A percentile compares a stretch with the other conserved stretches of the same genome.
Conservation (phyloP, 2,329 filamentous ascomycete species). For the Bimuria novae-zelandiae region DNA sequence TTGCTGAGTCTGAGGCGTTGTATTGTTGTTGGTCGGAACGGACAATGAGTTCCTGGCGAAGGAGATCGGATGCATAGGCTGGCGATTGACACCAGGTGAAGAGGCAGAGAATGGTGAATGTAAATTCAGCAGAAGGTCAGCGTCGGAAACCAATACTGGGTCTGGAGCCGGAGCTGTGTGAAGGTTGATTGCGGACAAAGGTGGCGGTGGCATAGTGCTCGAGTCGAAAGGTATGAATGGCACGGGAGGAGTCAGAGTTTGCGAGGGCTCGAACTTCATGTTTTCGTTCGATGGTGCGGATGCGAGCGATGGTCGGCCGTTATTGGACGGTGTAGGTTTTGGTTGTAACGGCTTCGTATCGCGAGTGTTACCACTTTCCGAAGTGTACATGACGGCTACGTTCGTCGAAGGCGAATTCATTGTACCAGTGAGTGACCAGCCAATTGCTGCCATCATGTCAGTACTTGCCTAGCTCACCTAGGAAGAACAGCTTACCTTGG, state of each 20-base stretch:
- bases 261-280: slow-evolving; percentile 33
- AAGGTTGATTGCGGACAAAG: slow-evolving; percentile 25
- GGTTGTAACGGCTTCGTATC: slow-evolving; percentile 23
- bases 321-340: slow-evolving; percentile 29
- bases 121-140: slow-evolving; percentile 56
- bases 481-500: slow-evolving; percentile 50
- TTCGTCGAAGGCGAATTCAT: slow-evolving; percentile 85
- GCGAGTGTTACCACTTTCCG: slow-evolving; percentile 42
- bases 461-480: background rate
- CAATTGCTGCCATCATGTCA: slow-evolving; percentile 60
- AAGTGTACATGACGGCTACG: slow-evolving; percentile 78
- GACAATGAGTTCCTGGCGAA: slow-evolving; percentile 27
- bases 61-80: slow-evolving; percentile 21
- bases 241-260: slow-evolving; percentile 29
- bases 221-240: slow-evolving; percentile 31
- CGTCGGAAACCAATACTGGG: slow-evolving; percentile 49
- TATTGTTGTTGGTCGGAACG: slow-evolving; percentile 21
- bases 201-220: slow-evolving; percentile 39
- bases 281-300: slow-evolving; percentile 32
- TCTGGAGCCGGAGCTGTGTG: slow-evolving; percentile 33
- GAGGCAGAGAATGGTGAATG: slow-evolving; percentile 50
- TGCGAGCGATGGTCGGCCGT: slow-evolving; percentile 35
- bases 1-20: slow-evolving; percentile 9
- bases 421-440: slow-evolving; percentile 85
- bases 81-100: slow-evolving; percentile 25